Evolutionary conservation across 805 yeast genomes (phyloP).

Genomic region (Suhomyces canberraensis): DNA sequence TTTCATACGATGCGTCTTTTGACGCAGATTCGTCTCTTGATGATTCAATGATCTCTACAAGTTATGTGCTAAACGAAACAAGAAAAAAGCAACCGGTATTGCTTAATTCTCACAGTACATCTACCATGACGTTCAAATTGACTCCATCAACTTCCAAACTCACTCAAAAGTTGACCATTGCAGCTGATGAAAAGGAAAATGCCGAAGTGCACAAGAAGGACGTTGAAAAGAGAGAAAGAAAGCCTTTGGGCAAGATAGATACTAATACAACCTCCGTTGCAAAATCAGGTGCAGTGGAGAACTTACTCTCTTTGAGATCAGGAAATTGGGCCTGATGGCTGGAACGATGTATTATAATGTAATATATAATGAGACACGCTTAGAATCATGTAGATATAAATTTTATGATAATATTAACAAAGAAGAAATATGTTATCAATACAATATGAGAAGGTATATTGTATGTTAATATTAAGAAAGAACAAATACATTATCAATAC

Average conservation of each 20-base stretch:
- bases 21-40: constrained; percentile 15
- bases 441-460: too few species aligned
- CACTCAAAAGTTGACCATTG: constrained; percentile 25
- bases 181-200: constrained; percentile 15
- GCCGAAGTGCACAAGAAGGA: constrained; percentile 3
- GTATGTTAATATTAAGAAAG: too few species aligned
- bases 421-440: too few species aligned
- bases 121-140: constrained; percentile 37
- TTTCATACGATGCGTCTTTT: too few species aligned
- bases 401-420: too few species aligned
- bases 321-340: constrained; percentile 27
- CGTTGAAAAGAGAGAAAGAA: constrained; percentile 17
- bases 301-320: constrained; percentile 37
- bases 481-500: too few species aligned
- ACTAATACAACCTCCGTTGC: constrained; percentile 10
- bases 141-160: constrained; percentile 24
- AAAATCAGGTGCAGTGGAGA: constrained; percentile 25
- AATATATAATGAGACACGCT: not conserved
- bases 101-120: constrained; percentile 25
- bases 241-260: constrained; percentile 25
- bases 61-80: constrained; percentile 23
- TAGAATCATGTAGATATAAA: too few species aligned
- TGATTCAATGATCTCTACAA: constrained; percentile 13
- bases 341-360: not conserved
- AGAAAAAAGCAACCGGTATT: constrained; percentile 33